phyloP scores from a whole-genome alignment of 1,284 basidiomycete genomes.

The Baeospora myosura region DNA sequence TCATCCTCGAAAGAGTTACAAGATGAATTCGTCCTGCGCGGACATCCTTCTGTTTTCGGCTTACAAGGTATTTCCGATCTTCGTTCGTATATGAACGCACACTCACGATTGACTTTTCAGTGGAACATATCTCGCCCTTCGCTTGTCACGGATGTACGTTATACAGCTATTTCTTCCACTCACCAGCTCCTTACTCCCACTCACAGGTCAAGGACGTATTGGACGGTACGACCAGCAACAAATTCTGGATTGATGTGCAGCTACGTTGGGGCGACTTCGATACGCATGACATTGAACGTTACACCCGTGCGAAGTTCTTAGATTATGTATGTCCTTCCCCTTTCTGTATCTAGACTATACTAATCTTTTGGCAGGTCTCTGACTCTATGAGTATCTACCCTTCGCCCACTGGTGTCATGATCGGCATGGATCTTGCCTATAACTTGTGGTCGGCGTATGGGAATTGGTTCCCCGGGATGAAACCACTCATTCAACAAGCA shows the following conservation, averaged over 20 bases:
- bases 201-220: conserved; percentile 84
- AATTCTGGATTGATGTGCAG: conserved; percentile 99
- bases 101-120: conserved; percentile 34
- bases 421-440: conserved; percentile 97
- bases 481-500: conserved; percentile 95
- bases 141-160: conserved; percentile 82
- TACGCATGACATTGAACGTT: conserved; percentile 96
- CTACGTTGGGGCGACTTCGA: conserved; percentile 99
- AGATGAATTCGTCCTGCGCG: conserved; percentile 98
- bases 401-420: conserved; percentile 96
- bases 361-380: conserved; percentile 52
- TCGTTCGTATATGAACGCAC: conserved; percentile 2
- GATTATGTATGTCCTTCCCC: conserved; percentile 62
- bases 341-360: neutral
- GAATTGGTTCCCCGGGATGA: conserved; percentile 99
- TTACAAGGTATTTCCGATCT: conserved; percentile 58
- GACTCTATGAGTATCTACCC: conserved; percentile 98
- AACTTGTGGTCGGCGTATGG: conserved; percentile 99
- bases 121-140: conserved; percentile 98
- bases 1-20: conserved; percentile 99
- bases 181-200: neutral
- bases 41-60: conserved; percentile 97
- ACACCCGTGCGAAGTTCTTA: conserved; percentile 96
- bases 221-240: conserved; percentile 96
- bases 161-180: neutral